Percentiles rank a stretch among this genome's conserved stretches.
These are phyloP conservation scores for Eleusine coracana DNA, from an alignment of 176 grass and related monocot genomes.

Conservation along the genomic window DNA sequence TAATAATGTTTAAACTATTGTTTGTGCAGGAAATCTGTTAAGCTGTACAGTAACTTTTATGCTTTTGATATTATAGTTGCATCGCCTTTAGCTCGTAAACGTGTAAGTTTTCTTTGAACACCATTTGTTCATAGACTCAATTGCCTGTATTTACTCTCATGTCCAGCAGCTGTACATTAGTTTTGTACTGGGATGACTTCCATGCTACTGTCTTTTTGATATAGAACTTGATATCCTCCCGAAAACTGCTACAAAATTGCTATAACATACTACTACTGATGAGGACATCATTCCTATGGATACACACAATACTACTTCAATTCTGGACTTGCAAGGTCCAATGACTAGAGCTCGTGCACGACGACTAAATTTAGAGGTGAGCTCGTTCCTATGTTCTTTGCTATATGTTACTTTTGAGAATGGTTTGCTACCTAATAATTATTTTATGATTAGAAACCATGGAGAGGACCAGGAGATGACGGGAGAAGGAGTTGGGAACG, in stretches of 20 bases:
- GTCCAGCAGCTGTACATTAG: conserved; percentile 22
- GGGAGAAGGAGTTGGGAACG: too few relatives aligned
- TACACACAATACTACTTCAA: too few relatives aligned
- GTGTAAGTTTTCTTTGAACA: conserved; percentile 54
- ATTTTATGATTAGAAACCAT: too few relatives aligned
- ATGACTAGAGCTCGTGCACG: too few relatives aligned
- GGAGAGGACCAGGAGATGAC: too few relatives aligned
- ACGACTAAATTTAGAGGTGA: too few relatives aligned
- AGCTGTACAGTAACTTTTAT: conserved; percentile 93
- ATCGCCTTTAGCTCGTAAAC: conserved; percentile 85
- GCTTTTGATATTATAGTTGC: conserved; percentile 94
- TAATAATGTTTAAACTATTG: conserved; percentile 38
- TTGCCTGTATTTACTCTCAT: conserved; percentile 12
- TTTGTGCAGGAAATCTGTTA: conserved; percentile 83
- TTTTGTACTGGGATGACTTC: conserved; percentile 4
- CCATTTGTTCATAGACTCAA: conserved; percentile 3
- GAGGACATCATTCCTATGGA: too few relatives aligned
- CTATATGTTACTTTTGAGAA: too few relatives aligned
- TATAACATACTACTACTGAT: neutral
- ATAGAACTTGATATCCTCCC: conserved; percentile 12
- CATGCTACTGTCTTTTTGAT: conserved; percentile 8
- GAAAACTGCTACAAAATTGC: conserved; percentile 14
- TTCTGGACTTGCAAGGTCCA: too few relatives aligned
- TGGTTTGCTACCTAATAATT: too few relatives aligned
- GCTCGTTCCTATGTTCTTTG: too few relatives aligned